Evolutionary conservation across 2,329 filamentous ascomycete species (phyloP).

Genomic region (Exophiala alcalophila): DNA sequence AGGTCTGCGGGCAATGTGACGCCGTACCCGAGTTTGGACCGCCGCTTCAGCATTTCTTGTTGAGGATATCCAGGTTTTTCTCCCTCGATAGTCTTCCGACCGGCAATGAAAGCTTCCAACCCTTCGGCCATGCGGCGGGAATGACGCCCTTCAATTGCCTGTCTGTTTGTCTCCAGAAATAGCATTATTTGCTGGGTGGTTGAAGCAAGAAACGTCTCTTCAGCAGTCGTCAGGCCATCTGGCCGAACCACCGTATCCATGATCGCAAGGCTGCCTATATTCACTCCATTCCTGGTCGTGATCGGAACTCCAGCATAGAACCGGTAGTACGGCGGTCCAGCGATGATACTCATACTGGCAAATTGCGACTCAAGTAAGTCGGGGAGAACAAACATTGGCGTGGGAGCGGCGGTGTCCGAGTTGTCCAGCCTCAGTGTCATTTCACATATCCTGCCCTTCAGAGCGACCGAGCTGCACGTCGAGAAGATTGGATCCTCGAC

Average conservation of each 20-base stretch:
- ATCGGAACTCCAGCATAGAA: slow-evolving; percentile 36
- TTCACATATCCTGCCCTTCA: slow-evolving; percentile 36
- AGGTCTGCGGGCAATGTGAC: background rate
- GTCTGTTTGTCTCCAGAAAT: slow-evolving; percentile 33
- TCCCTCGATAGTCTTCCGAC: slow-evolving; percentile 23
- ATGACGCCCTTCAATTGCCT: slow-evolving; percentile 30
- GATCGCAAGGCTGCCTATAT: slow-evolving; percentile 35
- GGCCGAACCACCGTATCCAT: slow-evolving; percentile 30
- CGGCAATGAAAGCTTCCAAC: slow-evolving; percentile 35
- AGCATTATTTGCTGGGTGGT: slow-evolving; percentile 33
- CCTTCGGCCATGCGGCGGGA: slow-evolving; percentile 27
- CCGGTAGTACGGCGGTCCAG: slow-evolving; percentile 31
- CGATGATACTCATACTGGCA: slow-evolving; percentile 32
- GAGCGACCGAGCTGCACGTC: slow-evolving; percentile 36
- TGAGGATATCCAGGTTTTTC: slow-evolving; percentile 32
- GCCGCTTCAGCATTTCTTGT: slow-evolving; percentile 2
- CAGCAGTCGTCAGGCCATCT: slow-evolving; percentile 20
- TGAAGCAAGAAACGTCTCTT: slow-evolving; percentile 31
- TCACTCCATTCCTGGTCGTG: slow-evolving; percentile 34
- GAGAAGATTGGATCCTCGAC: slow-evolving; percentile 34
- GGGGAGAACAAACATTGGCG: slow-evolving; percentile 32
- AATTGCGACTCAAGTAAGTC: slow-evolving; percentile 38
- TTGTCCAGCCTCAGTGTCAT: slow-evolving; percentile 30
- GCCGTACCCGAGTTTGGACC: slow-evolving; percentile 3
- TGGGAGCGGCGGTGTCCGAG: slow-evolving; percentile 25